Percentiles rank a stretch among this genome's conserved stretches.
These are phyloP conservation scores for Lepidopterella palustris DNA, from an alignment of 495 filamentous ascomycete species.

Conservation along the genomic window DNA sequence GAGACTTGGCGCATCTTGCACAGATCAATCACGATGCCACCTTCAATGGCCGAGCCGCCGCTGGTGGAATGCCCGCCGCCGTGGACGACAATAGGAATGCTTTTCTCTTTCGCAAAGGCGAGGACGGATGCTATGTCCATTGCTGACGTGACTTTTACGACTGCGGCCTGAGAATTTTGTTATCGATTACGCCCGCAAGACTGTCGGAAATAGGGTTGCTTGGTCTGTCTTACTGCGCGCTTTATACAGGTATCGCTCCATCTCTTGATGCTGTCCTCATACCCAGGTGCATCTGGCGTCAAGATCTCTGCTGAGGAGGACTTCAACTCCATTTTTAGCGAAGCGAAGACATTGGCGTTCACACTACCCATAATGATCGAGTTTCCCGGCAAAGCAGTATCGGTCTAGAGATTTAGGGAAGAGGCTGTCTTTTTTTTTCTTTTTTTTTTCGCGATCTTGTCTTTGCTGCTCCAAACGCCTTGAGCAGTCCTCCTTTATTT, in stretches of 20 bases:
- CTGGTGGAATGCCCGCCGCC: slow-evolving; percentile 50
- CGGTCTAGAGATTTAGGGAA: too few relatives aligned
- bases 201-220: too few relatives aligned
- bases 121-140: slow-evolving; percentile 41
- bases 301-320: slow-evolving; percentile 4
- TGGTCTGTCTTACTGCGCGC: slow-evolving; percentile 25
- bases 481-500: too few relatives aligned
- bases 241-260: slow-evolving; percentile 31
- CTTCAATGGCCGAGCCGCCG: slow-evolving; percentile 45
- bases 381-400: too few relatives aligned
- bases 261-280: slow-evolving; percentile 29
- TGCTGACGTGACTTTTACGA: slow-evolving; percentile 37
- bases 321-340: too few relatives aligned
- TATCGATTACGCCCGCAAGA: too few relatives aligned
- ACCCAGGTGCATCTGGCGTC: slow-evolving; percentile 15
- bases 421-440: too few relatives aligned
- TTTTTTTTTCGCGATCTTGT: too few relatives aligned
- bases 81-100: slow-evolving; percentile 45
- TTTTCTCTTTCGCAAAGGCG: slow-evolving; percentile 40
- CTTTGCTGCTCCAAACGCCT: too few relatives aligned
- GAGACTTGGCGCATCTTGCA: slow-evolving; percentile 45
- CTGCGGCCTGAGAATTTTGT: too few relatives aligned
- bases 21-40: slow-evolving; percentile 52
- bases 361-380: too few relatives aligned
- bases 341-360: too few relatives aligned